Evolutionary conservation across 1,284 basidiomycete genomes (phyloP).

Genomic region (Ustilago xerochloae): DNA sequence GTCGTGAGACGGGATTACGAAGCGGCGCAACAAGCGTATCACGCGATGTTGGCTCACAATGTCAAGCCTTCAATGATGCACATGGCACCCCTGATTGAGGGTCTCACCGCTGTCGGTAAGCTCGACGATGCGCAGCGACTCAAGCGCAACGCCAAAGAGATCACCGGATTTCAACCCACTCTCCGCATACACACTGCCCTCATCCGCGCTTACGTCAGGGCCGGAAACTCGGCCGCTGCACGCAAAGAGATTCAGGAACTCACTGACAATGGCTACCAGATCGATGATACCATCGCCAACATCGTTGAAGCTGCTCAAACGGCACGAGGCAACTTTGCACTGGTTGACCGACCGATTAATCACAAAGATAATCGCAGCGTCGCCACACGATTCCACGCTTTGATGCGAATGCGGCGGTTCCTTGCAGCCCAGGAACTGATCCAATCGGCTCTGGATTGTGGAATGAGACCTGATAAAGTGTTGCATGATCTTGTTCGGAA

Average conservation of each 20-base stretch:
- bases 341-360: conserved; percentile 22
- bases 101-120: conserved; percentile 27
- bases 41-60: conserved; percentile 40
- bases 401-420: conserved; percentile 24
- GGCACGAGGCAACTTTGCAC: conserved; percentile 5
- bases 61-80: conserved; percentile 45
- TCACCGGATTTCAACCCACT: conserved; percentile 22
- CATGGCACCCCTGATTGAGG: conserved; percentile 50
- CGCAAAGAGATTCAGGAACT: conserved; percentile 33
- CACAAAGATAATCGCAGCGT: conserved; percentile 18
- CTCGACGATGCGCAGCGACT: conserved; percentile 38
- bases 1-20: conserved; percentile 41
- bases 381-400: conserved; percentile 32
- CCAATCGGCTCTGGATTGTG: conserved; percentile 22
- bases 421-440: conserved; percentile 44
- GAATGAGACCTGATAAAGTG: conserved; percentile 28
- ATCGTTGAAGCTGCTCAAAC: conserved; percentile 43
- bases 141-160: conserved; percentile 32
- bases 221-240: conserved; percentile 15
- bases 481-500: conserved; percentile 20
- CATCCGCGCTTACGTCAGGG: conserved; percentile 36
- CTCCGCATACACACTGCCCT: conserved; percentile 47
- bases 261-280: conserved; percentile 20
- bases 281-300: conserved; percentile 37
- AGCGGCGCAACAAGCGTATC: conserved; percentile 43